A percentile compares a stretch with the other conserved stretches of the same genome.
Evolutionary conservation across 768 basidiomycete genomes (phyloP).

Genomic region (Hirschioporus abietinus): DNA sequence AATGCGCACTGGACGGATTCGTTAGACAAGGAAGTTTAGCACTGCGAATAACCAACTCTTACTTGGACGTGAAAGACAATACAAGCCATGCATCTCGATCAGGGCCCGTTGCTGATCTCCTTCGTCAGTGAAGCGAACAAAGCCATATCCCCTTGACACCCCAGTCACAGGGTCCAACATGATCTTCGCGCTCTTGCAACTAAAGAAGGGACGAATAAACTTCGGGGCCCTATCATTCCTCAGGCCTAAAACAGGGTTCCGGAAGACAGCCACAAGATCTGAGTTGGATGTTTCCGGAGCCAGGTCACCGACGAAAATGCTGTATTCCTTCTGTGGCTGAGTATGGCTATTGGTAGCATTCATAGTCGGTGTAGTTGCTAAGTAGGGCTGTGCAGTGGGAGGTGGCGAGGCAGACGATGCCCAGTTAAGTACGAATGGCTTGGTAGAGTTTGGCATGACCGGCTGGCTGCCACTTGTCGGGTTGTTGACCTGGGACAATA

Average conservation of each 20-base stretch:
- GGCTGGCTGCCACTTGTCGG: conserved; percentile 29
- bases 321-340: conserved; percentile 80
- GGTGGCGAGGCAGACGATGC: conserved; percentile 41
- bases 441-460: conserved; percentile 81
- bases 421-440: conserved; percentile 82
- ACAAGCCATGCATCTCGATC: conserved; percentile 88
- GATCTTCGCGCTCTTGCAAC: conserved; percentile 94
- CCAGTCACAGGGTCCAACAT: conserved; percentile 91
- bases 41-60: conserved; percentile 25
- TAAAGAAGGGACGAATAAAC: conserved; percentile 82
- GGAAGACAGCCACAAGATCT: conserved; percentile 91
- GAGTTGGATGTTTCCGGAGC: conserved; percentile 91
- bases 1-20: conserved; percentile 64
- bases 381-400: conserved; percentile 26
- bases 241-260: conserved; percentile 82
- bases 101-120: conserved; percentile 85
- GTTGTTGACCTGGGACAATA: conserved; percentile 61
- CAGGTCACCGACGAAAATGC: conserved; percentile 92
- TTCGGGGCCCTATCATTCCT: conserved; percentile 84
- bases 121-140: conserved; percentile 88
- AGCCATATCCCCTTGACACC: conserved; percentile 86
- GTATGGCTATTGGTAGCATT: conserved; percentile 33
- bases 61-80: conserved; percentile 88
- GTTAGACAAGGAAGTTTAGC: conserved; percentile 16
- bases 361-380: conserved; percentile 26